Evolutionary conservation across 305 asterid genomes (phyloP).

Genomic region (Plantago lanceolata): DNA sequence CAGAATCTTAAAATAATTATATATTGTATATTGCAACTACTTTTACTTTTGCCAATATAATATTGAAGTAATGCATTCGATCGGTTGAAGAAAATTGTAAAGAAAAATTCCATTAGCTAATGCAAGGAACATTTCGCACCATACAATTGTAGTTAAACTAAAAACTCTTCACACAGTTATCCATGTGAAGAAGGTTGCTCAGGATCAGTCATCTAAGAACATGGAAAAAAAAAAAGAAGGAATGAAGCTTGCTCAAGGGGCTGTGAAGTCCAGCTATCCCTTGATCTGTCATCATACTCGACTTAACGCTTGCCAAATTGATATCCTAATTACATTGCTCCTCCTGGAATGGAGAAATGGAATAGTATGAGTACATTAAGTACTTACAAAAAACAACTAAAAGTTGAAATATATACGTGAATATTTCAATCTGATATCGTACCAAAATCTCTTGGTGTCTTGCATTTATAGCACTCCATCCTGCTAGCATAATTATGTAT

Average conservation of each 20-base stretch:
- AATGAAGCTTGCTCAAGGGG: neutral
- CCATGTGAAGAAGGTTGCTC: neutral
- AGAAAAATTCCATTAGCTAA: neutral
- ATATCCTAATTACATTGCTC: slow-evolving; percentile 33
- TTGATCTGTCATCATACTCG: neutral
- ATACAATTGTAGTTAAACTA: slow-evolving; percentile 9
- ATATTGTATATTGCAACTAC: slow-evolving; percentile 26
- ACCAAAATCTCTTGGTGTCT: slow-evolving; percentile 57
- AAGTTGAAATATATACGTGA: no score
- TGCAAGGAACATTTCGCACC: neutral
- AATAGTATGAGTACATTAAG: neutral
- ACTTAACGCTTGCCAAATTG: neutral
- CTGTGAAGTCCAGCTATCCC: neutral
- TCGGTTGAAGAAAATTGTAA: neutral
- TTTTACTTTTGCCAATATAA: neutral
- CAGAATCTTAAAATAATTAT: slow-evolving; percentile 64
- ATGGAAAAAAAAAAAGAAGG: neutral
- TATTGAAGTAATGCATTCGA: neutral
- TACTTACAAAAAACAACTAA: neutral
- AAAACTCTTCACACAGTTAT: neutral
- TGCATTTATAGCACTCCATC: slow-evolving; percentile 72
- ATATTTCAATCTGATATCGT: slow-evolving; percentile 14
- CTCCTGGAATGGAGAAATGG: slow-evolving; percentile 32
- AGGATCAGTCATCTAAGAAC: slow-evolving; percentile 10
- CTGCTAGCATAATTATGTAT: slow-evolving; percentile 80